Conservation (phyloP, 768 basidiomycete species). For the Tylopilus balloui region DNA sequence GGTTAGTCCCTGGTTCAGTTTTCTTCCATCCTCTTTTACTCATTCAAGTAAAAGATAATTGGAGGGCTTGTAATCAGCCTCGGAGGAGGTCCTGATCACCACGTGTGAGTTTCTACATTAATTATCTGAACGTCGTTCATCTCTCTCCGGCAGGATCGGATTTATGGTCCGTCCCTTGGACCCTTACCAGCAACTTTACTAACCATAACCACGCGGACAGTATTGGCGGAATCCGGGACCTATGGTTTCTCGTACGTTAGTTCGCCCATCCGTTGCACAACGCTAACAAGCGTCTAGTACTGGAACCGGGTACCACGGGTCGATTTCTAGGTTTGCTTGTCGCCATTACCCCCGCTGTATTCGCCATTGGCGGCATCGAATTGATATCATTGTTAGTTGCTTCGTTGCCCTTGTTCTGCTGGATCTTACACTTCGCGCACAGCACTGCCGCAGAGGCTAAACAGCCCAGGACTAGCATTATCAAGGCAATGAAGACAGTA, state of each 20-base stretch:
- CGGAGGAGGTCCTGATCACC: conserved; percentile 55
- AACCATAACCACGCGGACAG: conserved; percentile 3
- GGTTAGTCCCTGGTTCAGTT: conserved; percentile 2
- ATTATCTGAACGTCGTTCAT: conserved; percentile 24
- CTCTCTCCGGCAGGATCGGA: conserved; percentile 11
- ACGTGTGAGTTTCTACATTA: conserved; percentile 28
- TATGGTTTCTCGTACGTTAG: conserved; percentile 19
- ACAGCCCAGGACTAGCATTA: conserved; percentile 75
- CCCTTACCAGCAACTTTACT: neutral
- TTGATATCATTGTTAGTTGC: conserved; percentile 57
- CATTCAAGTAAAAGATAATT: conserved; percentile 25
- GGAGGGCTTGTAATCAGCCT: conserved; percentile 49
- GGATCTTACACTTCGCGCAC: conserved; percentile 7
- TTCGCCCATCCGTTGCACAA: neutral
- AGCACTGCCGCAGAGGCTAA: conserved; percentile 75
- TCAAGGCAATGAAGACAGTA: conserved; percentile 69
- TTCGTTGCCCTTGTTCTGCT: conserved; percentile 13
- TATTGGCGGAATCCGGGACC: conserved; percentile 25
- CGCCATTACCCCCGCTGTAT: conserved; percentile 37
- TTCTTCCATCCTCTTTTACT: neutral
- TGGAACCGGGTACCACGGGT: conserved; percentile 21
- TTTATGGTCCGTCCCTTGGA: conserved; percentile 7
- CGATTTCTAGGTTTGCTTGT: conserved; percentile 22
- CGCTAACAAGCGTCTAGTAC: neutral
- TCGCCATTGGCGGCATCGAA: conserved; percentile 78